Percentiles rank a stretch among this genome's conserved stretches.
Conservation (phyloP, 2,329 filamentous ascomycete genomes). For the Fusarium sp. region DNA sequence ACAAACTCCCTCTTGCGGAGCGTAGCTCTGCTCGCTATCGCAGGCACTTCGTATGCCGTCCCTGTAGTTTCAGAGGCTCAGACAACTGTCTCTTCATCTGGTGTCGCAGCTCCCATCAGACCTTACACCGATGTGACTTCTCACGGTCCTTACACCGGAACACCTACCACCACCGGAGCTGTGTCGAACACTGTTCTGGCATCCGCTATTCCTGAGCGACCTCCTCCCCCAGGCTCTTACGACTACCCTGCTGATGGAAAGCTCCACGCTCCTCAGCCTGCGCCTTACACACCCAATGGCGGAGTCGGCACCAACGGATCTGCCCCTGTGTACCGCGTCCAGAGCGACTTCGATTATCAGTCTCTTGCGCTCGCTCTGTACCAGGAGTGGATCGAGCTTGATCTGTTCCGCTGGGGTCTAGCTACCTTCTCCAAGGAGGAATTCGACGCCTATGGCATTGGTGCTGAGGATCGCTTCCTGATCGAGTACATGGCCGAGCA, state of each 20-base stretch:
- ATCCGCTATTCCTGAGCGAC: slow-evolving; percentile 67
- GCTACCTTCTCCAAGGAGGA: slow-evolving; percentile 76
- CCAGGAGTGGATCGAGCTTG: slow-evolving; percentile 87
- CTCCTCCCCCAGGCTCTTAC: slow-evolving; percentile 71
- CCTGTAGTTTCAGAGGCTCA: slow-evolving; percentile 53
- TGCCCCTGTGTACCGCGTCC: slow-evolving; percentile 78
- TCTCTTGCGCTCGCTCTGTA: slow-evolving; percentile 81
- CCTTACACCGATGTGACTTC: slow-evolving; percentile 69
- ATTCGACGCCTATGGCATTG: slow-evolving; percentile 76
- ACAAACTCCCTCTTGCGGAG: slow-evolving; percentile 4
- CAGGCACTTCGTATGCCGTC: slow-evolving; percentile 43
- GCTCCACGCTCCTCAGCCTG: slow-evolving; percentile 75
- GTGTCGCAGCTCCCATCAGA: slow-evolving; percentile 47
- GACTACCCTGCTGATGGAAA: slow-evolving; percentile 79
- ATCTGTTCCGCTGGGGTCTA: slow-evolving; percentile 83
- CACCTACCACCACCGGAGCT: slow-evolving; percentile 76
- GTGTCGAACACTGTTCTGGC: slow-evolving; percentile 69
- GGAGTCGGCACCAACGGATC: slow-evolving; percentile 84
- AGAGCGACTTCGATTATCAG: slow-evolving; percentile 87
- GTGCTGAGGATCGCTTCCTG: slow-evolving; percentile 74
- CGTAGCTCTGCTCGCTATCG: slow-evolving; percentile 28
- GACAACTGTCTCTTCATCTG: slow-evolving; percentile 52
- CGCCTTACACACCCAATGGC: slow-evolving; percentile 78
- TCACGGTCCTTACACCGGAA: slow-evolving; percentile 77
- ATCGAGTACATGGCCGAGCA: slow-evolving; percentile 83